Evolutionary conservation across 1,139 yeast species (phyloP).

Genomic region (Yamadazyma sp.): DNA sequence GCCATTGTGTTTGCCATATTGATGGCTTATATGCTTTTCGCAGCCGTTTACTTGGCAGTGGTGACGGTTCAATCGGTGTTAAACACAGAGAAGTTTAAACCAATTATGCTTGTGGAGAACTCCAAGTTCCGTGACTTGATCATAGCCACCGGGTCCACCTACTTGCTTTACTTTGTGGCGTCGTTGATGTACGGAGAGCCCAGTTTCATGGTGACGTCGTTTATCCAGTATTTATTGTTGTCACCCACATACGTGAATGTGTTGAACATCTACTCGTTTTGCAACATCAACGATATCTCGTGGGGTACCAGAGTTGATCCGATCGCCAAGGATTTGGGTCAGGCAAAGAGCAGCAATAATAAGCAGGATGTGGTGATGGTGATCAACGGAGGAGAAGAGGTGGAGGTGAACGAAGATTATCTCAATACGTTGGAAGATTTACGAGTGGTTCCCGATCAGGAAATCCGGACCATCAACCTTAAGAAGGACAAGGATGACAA

Average conservation of each 20-base stretch:
- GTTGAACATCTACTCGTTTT: slow-evolving; percentile 77
- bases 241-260: slow-evolving; percentile 80
- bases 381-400: slow-evolving; percentile 58
- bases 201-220: slow-evolving; percentile 74
- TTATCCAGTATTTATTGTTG: slow-evolving; percentile 65
- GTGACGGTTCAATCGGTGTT: slow-evolving; percentile 54
- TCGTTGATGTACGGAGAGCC: slow-evolving; percentile 77
- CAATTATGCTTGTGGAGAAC: slow-evolving; percentile 55
- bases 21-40: slow-evolving; percentile 55
- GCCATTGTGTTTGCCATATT: slow-evolving; percentile 43
- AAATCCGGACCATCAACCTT: slow-evolving; percentile 18
- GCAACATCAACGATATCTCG: slow-evolving; percentile 92
- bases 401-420: slow-evolving; percentile 62
- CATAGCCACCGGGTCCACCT: slow-evolving; percentile 84
- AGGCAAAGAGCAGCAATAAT: slow-evolving; percentile 56
- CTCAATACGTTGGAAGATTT: slow-evolving; percentile 49
- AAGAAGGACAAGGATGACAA: slow-evolving; percentile 36
- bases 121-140: slow-evolving; percentile 78
- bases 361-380: slow-evolving; percentile 68
- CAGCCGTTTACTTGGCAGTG: slow-evolving; percentile 81
- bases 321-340: slow-evolving; percentile 65
- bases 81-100: slow-evolving; percentile 43
- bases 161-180: slow-evolving; percentile 74
- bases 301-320: slow-evolving; percentile 87
- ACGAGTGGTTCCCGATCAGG: slow-evolving; percentile 25